Evolutionary conservation across 192 early-diverging fungal genomes (phyloP).

Genomic region (Coemansia sp.): DNA sequence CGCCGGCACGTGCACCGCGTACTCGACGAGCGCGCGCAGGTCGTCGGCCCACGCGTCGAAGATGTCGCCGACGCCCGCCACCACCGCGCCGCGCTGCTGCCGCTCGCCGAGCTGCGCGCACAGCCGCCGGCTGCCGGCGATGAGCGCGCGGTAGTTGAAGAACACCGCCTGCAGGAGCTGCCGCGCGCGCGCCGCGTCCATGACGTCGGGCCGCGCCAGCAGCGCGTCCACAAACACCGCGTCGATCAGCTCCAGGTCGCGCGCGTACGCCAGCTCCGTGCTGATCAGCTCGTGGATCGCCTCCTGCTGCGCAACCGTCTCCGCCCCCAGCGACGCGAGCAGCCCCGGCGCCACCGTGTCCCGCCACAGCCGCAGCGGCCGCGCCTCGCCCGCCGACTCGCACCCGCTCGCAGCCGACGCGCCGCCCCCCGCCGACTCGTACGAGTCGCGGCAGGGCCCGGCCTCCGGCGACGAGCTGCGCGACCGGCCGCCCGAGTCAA

Average conservation of each 20-base stretch:
- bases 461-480: neutral
- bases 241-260: slow-evolving; percentile 79
- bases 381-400: neutral
- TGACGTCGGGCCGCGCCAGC: slow-evolving; percentile 54
- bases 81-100: slow-evolving; percentile 58
- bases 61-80: slow-evolving; percentile 80
- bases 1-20: slow-evolving; percentile 78
- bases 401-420: too few species aligned
- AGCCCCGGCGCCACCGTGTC: slow-evolving; percentile 39
- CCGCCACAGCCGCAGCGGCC: slow-evolving; percentile 50
- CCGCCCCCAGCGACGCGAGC: slow-evolving; percentile 25
- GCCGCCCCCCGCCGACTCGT: too few species aligned
- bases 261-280: slow-evolving; percentile 85
- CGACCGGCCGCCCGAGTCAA: neutral
- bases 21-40: slow-evolving; percentile 77
- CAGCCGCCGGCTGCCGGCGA: slow-evolving; percentile 58
- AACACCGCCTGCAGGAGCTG: slow-evolving; percentile 71
- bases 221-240: slow-evolving; percentile 68
- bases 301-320: slow-evolving; percentile 65
- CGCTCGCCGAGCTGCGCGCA: slow-evolving; percentile 56
- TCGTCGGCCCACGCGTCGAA: slow-evolving; percentile 67
- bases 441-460: neutral
- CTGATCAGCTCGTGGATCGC: slow-evolving; percentile 86
- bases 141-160: slow-evolving; percentile 68
- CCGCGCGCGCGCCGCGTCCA: slow-evolving; percentile 56